Base-by-base conservation (phyloP, 78 protist species). In the Thecamonas trahens region DNA sequence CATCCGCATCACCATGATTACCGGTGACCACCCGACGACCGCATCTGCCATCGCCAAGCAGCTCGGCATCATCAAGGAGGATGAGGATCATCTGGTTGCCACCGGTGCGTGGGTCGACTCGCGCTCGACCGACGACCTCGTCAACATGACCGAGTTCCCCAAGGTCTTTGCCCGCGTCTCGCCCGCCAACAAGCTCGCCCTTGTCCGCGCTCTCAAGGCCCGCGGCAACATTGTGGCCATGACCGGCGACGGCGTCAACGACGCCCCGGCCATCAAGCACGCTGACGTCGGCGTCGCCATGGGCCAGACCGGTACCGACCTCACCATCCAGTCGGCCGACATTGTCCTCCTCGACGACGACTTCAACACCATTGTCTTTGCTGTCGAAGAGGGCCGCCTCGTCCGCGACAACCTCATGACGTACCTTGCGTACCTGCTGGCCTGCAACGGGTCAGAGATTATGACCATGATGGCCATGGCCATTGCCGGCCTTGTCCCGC, bases 11-110 rank as follows among this genome's bases (percentile, higher is more conserved):
- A 49, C 4, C 68, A 84, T 84, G 84, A 67, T 78, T 31, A 84
- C 89, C 18, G 89, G 89, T 18, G 89, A 84, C 59, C 70, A 78
- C 62, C 49, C 69, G 13, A 0, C 3, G 13, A 84, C 89, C 17
- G 89, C 83, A 24, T 31, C 9, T 1, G 74, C 68, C 34, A 83
- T 83, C 38, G 87, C 70, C 57, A 69, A 38, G 39, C 60, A 45
- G 47, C 45, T 69, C 18, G 79, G 84, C 35, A 68, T 82, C 49
- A 53, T 64, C 24, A 29, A 40, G 28, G 78, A 52, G 38, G 57
- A 61, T 2, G 78, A 72, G 50, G 79, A 50, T 22, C n/a, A n/a
- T n/a, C n/a, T n/a, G n/a, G n/a, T n/a, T 24, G 49, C 31, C 28
- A n/a, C 49, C 15, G 39, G 11, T 6, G 20, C 9, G 14, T 24